Percentiles rank a stretch among this genome's conserved stretches.
Conservation (phyloP, 2,329 filamentous ascomycete species). For the Diaporthe caulivora region DNA sequence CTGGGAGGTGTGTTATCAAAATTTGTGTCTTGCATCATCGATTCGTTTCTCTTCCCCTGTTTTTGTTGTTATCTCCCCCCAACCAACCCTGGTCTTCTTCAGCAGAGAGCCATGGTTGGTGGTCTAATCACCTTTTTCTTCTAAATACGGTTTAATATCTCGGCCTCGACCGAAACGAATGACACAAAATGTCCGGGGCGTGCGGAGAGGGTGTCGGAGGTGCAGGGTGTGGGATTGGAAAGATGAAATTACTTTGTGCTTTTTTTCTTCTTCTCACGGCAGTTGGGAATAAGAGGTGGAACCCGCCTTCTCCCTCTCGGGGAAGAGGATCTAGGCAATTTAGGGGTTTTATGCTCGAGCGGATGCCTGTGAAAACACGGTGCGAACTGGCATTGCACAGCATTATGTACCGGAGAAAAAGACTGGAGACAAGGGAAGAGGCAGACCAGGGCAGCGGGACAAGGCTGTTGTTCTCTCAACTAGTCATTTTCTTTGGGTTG, state of each 20-base stretch:
- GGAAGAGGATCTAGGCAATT: background rate
- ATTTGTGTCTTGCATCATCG: conserved; percentile 18
- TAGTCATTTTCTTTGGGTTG: background rate
- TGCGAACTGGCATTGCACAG: conserved; percentile 19
- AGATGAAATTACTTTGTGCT: background rate
- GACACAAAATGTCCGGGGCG: background rate
- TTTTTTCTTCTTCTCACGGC: background rate
- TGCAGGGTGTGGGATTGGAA: background rate
- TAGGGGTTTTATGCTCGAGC: conserved; percentile 21
- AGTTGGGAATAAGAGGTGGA: conserved; percentile 30
- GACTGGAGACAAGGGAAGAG: background rate
- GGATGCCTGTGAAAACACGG: conserved; percentile 7
- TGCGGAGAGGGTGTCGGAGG: background rate
- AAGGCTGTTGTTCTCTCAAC: conserved; percentile 18
- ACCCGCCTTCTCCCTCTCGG: background rate
- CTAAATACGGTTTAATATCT: conserved; percentile 4
- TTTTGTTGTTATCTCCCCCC: background rate
- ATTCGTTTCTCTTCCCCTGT: background rate
- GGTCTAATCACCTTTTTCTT: background rate
- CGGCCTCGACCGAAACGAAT: background rate
- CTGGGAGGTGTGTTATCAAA: conserved; percentile 35
- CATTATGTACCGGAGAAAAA: background rate
- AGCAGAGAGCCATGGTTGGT: background rate
- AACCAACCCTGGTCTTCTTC: background rate
- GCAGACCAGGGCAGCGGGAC: background rate